Conservation (phyloP, 176 grass and related monocot genomes). For the Raddia guianensis region DNA sequence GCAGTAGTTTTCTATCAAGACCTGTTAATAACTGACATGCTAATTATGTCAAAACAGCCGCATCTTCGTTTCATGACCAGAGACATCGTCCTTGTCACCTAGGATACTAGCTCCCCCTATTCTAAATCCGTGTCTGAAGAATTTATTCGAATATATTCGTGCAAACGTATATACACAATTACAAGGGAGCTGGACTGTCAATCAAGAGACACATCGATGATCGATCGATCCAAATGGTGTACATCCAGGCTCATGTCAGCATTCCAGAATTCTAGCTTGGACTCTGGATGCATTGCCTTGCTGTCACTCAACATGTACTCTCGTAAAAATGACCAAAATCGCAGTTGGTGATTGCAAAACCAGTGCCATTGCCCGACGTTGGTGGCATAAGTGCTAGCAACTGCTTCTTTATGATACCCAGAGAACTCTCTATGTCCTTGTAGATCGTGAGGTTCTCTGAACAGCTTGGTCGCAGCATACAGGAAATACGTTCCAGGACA, state of each 20-base stretch:
- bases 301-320: conserved; percentile 7
- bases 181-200: conserved; percentile 22
- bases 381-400: conserved; percentile 80
- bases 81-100: conserved; percentile 17
- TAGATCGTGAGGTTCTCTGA: conserved; percentile 54
- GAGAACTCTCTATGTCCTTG: conserved; percentile 54
- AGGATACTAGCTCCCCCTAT: not conserved
- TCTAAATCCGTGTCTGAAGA: conserved; percentile 23
- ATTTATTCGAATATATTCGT: conserved; percentile 37
- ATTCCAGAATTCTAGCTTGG: not conserved
- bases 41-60: not conserved
- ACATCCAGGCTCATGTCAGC: conserved; percentile 16
- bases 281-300: conserved; percentile 12
- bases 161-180: conserved; percentile 32
- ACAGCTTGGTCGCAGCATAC: conserved; percentile 55
- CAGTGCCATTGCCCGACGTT: conserved; percentile 18
- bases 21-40: not conserved
- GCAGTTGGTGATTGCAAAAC: not conserved
- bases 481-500: conserved; percentile 52
- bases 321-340: not conserved
- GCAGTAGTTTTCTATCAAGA: not conserved
- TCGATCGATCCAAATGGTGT: conserved; percentile 20
- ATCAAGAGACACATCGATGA: conserved; percentile 23
- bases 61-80: not conserved
- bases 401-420: conserved; percentile 58